Percentiles rank a stretch among this genome's conserved stretches.
These are phyloP conservation scores for Sextonia rubra DNA, from an alignment of 164 flowering plant genomes.

Conservation along the genomic window DNA sequence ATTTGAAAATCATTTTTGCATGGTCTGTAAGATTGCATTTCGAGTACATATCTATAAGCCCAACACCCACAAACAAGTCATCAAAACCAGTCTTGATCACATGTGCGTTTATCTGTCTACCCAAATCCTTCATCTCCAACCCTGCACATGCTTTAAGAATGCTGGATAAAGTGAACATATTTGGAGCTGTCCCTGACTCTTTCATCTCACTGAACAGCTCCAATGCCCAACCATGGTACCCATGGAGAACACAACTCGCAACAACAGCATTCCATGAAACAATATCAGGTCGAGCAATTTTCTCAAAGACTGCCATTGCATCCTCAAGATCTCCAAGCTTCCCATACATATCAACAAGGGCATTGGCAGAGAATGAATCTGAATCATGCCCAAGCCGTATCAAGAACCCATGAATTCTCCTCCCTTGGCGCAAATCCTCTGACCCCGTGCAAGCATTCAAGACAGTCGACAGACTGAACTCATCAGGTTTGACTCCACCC, in stretches of 20 bases:
- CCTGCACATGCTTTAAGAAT: slow-evolving; percentile 63
- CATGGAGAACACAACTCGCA: slow-evolving; percentile 75
- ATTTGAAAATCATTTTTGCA: slow-evolving; percentile 41
- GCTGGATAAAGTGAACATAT: slow-evolving; percentile 69
- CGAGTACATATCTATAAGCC: slow-evolving; percentile 73
- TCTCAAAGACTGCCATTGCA: slow-evolving; percentile 45
- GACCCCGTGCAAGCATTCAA: slow-evolving; percentile 58
- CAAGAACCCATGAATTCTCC: slow-evolving; percentile 57
- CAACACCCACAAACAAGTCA: slow-evolving; percentile 56
- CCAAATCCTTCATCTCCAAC: slow-evolving; percentile 36
- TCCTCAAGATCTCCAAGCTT: slow-evolving; percentile 51
- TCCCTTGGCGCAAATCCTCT: slow-evolving; percentile 44
- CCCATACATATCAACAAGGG: slow-evolving; percentile 80
- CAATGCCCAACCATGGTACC: slow-evolving; percentile 39
- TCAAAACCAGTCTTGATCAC: slow-evolving; percentile 44
- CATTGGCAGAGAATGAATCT: slow-evolving; percentile 62
- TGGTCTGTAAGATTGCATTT: slow-evolving; percentile 47
- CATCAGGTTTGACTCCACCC: slow-evolving; percentile 53
- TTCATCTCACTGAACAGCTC: slow-evolving; percentile 48
- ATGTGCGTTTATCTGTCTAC: slow-evolving; percentile 56
- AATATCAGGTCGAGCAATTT: slow-evolving; percentile 46
- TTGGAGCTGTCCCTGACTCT: slow-evolving; percentile 36
- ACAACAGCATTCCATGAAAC: slow-evolving; percentile 83
- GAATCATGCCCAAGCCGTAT: slow-evolving; percentile 55
- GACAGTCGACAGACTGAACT: slow-evolving; percentile 58